These are phyloP conservation scores for Eimeria necatrix DNA, from an alignment of 169 alveolate species.

Conservation along the genomic window DNA sequence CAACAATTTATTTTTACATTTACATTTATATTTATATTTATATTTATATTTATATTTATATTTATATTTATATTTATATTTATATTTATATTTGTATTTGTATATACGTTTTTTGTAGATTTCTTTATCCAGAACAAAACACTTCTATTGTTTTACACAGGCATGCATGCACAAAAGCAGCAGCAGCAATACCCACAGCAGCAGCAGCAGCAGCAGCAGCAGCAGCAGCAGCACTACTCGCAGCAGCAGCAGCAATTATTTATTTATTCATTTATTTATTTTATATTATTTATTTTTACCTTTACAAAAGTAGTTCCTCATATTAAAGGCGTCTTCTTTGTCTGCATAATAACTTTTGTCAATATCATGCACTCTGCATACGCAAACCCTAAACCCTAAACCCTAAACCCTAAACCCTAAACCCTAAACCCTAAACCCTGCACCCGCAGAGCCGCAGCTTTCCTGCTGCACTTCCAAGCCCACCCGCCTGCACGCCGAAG, in stretches of 20 bases:
- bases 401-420: background rate
- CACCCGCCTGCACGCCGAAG: background rate
- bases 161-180: background rate
- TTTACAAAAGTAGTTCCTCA: conserved; percentile 73
- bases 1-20: too few species aligned
- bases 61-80: too few species aligned
- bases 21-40: too few species aligned
- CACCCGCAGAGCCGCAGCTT: background rate
- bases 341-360: conserved; percentile 85
- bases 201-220: conserved; percentile 17
- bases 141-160: too few species aligned
- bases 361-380: conserved; percentile 67
- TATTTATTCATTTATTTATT: background rate
- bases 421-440: background rate
- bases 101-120: too few species aligned
- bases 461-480: background rate
- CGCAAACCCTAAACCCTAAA: background rate
- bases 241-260: background rate
- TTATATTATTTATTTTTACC: background rate
- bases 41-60: too few species aligned
- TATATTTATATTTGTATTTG: too few species aligned
- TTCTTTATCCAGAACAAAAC: too few species aligned
- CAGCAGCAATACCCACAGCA: background rate
- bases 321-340: conserved; percentile 86
- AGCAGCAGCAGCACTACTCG: background rate